These are phyloP conservation scores for Aspergillus udagawae DNA, from an alignment of 2,329 filamentous ascomycete genomes.

Conservation along the genomic window DNA sequence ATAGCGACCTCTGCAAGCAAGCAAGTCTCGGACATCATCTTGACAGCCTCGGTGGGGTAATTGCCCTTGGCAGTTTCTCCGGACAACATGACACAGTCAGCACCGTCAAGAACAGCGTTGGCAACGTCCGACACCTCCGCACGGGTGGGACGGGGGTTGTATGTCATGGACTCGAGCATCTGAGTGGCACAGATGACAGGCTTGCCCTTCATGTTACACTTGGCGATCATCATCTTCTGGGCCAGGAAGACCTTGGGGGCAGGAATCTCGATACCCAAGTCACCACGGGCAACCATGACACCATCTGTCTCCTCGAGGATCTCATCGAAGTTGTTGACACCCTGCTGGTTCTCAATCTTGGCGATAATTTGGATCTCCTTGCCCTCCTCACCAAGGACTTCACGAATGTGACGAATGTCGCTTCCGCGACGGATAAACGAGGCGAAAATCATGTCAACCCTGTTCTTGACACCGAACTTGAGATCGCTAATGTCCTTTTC, in stretches of 20 bases:
- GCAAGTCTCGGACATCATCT: slow-evolving; percentile 98
- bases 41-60: slow-evolving; percentile 88
- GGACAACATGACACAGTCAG: slow-evolving; percentile 99
- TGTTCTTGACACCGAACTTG: slow-evolving; percentile 94
- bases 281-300: slow-evolving; percentile 99
- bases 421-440: slow-evolving; percentile 94
- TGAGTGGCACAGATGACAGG: slow-evolving; percentile 98
- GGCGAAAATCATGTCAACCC: slow-evolving; percentile 98
- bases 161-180: slow-evolving; percentile 99
- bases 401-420: slow-evolving; percentile 89
- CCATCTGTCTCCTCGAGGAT: slow-evolving; percentile 95
- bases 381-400: slow-evolving; percentile 84
- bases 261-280: slow-evolving; percentile 97
- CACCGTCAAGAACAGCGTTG: slow-evolving; percentile 94
- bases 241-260: slow-evolving; percentile 98
- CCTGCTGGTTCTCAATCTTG: slow-evolving; percentile 99
- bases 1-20: slow-evolving; percentile 96
- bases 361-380: slow-evolving; percentile 98
- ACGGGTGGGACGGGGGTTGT: slow-evolving; percentile 96
- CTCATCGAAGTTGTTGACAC: slow-evolving; percentile 98
- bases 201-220: slow-evolving; percentile 99
- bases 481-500: slow-evolving; percentile 98
- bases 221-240: slow-evolving; percentile 99
- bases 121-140: slow-evolving; percentile 98
- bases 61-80: slow-evolving; percentile 97